Conservation (phyloP, 176 grass and related monocot species). For the Aegilops tauschii region DNA sequence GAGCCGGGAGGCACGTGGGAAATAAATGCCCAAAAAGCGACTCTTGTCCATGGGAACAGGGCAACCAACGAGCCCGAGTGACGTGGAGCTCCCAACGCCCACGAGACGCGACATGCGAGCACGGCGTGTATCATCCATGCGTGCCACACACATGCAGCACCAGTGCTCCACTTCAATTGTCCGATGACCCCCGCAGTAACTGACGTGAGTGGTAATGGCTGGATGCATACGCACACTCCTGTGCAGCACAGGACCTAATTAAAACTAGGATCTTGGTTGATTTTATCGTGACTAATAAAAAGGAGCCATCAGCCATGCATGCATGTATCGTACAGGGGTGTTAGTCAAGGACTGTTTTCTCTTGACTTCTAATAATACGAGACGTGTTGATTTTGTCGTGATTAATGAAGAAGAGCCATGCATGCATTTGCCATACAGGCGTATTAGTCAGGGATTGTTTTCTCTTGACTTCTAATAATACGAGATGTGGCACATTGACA, state of each 20-base stretch:
- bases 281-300: neutral
- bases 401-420: neutral
- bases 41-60: constrained; percentile 11
- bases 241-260: neutral
- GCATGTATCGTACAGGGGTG: too few relatives aligned
- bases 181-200: neutral
- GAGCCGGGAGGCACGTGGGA: neutral
- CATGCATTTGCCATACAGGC: neutral
- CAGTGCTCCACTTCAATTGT: neutral
- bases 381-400: neutral
- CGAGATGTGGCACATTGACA: too few relatives aligned
- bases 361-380: too few relatives aligned
- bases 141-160: neutral
- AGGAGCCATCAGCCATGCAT: neutral
- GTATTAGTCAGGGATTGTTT: neutral
- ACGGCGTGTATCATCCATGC: neutral
- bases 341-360: too few relatives aligned
- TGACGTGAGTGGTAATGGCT: neutral
- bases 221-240: neutral
- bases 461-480: neutral
- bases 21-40: neutral
- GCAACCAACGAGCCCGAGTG: neutral
- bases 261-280: neutral
- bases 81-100: constrained; percentile 15
- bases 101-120: neutral